Evolutionary conservation across 1,284 basidiomycete species (phyloP), one percentile per base, ranked within the genome.

Genomic region (Hypsizygus ulmarius): DNA sequence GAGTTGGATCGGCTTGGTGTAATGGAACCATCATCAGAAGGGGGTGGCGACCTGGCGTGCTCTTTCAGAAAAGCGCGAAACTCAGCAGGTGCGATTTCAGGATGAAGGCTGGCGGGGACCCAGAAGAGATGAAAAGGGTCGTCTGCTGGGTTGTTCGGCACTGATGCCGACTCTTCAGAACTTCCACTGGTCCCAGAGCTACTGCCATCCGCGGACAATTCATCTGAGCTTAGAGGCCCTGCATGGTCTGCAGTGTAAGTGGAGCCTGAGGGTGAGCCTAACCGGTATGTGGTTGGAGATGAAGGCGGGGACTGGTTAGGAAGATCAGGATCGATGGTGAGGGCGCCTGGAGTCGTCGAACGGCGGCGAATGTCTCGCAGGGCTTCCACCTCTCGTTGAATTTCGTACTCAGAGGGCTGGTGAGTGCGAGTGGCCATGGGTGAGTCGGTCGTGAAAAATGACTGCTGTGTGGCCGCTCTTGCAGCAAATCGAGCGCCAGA

Each of bases 91-190:
- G 95, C 96, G 63, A 99, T 90, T 72, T 99, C 96, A 15, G 96
- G 97, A 64, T 99, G 96, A 16, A 97, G 75, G 47, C 89, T 84
- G 11, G 96, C 96, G 33, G 96, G 96, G 12, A 99, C 93, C 96
- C 96, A 99, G 74, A 97, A 98, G 51, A 97, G 82, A 67, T 92
- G 85, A 60, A 84, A 82, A 7, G 87, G 85, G 70, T 92, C 88
- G 59, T 87, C 84, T 42, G 71, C 63, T 38, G 68, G 60, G 42
- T 59, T 60, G 50, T 62, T 63, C 35, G 64, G 46, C 25, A 46
- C 51, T 34, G 51, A 40, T 35, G 54, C 56, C 8, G 58, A 43
- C 34, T 65, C 63, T 34, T 59, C 58, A 27, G 60, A 57, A 53
- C 58, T 64, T 59, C 52, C 46, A 12, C 50, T 67, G 56, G 58